Percentiles rank a stretch among this genome's conserved stretches.
Conservation (phyloP, 139 green algal genomes). For the Medakamo hakoo region DNA sequence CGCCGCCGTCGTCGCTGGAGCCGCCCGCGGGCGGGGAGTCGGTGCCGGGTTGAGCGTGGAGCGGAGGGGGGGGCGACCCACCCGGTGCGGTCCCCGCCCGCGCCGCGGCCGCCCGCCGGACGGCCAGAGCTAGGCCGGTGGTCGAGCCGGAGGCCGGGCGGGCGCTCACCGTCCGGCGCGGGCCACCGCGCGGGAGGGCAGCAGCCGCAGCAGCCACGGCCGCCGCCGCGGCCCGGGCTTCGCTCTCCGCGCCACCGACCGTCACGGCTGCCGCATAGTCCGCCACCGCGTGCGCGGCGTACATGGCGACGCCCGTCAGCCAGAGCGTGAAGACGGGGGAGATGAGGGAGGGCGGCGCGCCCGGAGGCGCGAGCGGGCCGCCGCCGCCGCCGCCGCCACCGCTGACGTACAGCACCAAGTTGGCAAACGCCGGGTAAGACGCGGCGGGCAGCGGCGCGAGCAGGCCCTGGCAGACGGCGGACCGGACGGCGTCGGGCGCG, state of each 20-base stretch:
- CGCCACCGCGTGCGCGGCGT: constrained; percentile 21
- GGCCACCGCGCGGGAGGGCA: no score
- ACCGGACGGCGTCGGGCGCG: background rate
- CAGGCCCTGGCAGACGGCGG: constrained; percentile 46
- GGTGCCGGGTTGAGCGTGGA: no score
- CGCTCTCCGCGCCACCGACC: no score
- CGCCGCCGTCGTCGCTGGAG: no score
- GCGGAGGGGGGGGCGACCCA: no score
- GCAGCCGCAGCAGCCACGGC: no score
- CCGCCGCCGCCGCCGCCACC: background rate
- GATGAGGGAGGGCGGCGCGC: constrained; percentile 21
- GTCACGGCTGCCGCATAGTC: constrained; percentile 2
- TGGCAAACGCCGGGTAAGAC: constrained; percentile 44
- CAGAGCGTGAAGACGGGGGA: constrained; percentile 65
- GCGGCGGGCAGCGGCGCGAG: constrained; percentile 44
- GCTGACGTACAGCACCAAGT: constrained; percentile 51
- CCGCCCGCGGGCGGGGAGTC: no score
- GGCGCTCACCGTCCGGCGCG: no score
- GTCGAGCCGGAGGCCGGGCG: background rate
- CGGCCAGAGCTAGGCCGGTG: background rate
- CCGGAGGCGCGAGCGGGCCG: background rate
- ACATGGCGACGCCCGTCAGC: constrained; percentile 64
- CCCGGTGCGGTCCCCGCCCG: background rate
- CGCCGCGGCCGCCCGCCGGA: background rate
- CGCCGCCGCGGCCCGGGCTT: no score